A percentile compares a stretch with the other conserved stretches of the same genome.
Conservation (phyloP, 2,329 filamentous ascomycete species). For the Cladosporium oxysporum region DNA sequence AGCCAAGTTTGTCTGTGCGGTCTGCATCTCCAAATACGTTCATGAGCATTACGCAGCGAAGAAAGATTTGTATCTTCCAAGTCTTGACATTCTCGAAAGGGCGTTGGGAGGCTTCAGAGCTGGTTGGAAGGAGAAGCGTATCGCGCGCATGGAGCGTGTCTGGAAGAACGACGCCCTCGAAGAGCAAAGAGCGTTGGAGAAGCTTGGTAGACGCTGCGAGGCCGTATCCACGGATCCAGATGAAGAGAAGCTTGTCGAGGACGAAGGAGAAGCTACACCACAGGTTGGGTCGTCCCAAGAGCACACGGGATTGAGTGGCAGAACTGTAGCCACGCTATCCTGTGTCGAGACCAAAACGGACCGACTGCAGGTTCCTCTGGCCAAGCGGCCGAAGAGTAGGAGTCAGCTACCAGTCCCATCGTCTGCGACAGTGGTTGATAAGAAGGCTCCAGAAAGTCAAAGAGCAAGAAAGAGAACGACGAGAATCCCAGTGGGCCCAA, state of each 20-base stretch:
- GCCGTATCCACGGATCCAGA: slow-evolving; percentile 21
- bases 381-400: not conserved
- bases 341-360: not conserved
- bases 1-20: slow-evolving; percentile 24
- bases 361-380: not conserved
- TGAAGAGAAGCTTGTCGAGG: not conserved
- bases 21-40: slow-evolving; percentile 24
- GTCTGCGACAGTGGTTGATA: not conserved
- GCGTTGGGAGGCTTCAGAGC: slow-evolving; percentile 21
- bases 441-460: slow-evolving; percentile 16
- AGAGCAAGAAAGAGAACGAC: not conserved
- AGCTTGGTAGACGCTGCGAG: slow-evolving; percentile 23
- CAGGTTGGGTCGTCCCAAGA: not conserved
- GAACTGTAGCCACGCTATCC: not conserved
- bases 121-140: slow-evolving; percentile 19
- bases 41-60: slow-evolving; percentile 23
- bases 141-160: slow-evolving; percentile 10
- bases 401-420: slow-evolving; percentile 18
- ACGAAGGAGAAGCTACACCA: not conserved
- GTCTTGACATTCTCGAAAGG: slow-evolving; percentile 8
- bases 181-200: slow-evolving; percentile 21
- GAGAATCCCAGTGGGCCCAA: slow-evolving; percentile 3
- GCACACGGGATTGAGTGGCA: not conserved
- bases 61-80: slow-evolving; percentile 19
- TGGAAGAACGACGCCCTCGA: slow-evolving; percentile 25